Evolutionary conservation across 371 early-diverging fungal species (phyloP), one percentile per base, ranked within the genome.

Genomic region (Mucor piriformis): DNA sequence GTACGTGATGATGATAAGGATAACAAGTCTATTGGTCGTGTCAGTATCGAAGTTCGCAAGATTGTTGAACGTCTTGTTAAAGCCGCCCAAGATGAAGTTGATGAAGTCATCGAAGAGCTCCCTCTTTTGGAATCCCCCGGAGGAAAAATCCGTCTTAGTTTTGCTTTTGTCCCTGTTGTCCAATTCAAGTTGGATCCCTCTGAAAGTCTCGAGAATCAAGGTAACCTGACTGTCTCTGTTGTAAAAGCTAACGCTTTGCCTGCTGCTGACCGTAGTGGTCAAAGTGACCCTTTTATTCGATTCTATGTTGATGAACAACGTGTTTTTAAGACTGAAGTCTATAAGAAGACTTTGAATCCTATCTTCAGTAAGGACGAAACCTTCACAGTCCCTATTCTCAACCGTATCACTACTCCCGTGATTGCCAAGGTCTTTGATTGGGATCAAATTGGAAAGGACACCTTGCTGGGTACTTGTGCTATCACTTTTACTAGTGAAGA

Each of bases 321-420:
- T 64, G 85, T 90, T 16, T 82, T 83, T 76, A 94, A 92, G 70
- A 88, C 94, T 8, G 84, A 90, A 58, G 85, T 85, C 13, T 61
- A 89, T 60, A 89, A 93, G 75, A 90, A 93, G 78, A 86, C 82
- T 6, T 64, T 95, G 33, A 89, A 89, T 51, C 97, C 97, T 11
- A 82, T 80, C 23, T 97, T 91, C 82, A 58, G 32, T 29, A 73
- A 77, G 37, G 88, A 92, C 61, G 90, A 92, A 66, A 76, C 67
- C 20, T 89, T 92, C 63, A 84, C 85, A 16, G 72, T 92, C 27
- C 85, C 84, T 21, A 81, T 92, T 47, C 66, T 77, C 57, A 59
- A 83, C 23, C 83, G 85, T 63, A 74, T 64, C 3, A 73, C 63
- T 6, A 70, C 87, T 6, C 72, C 71, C 37, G 69, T 92, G 51